phyloP scores from a whole-genome alignment of 306 rosid genomes.

The Prunus davidiana region DNA sequence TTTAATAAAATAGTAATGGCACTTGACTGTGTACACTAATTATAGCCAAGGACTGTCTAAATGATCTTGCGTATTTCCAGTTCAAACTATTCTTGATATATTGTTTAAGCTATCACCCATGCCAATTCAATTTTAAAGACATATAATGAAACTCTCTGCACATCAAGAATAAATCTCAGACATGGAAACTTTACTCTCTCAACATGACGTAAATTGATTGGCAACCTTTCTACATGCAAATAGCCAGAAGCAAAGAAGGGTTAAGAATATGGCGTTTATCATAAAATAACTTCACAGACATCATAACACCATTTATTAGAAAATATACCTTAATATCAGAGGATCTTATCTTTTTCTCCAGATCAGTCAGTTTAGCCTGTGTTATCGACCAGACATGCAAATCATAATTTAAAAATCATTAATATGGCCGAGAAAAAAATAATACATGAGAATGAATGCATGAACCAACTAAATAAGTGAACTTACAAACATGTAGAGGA shows the following conservation, averaged over 20 bases:
- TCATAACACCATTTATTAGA: neutral
- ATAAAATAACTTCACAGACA: neutral
- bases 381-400: constrained; percentile 10
- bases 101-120: neutral
- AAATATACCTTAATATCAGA: constrained; percentile 49
- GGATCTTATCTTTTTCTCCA: constrained; percentile 57
- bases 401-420: neutral
- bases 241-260: neutral
- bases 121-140: no score
- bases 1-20: neutral
- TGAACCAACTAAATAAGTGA: neutral
- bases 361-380: constrained; percentile 64
- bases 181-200: no score
- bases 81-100: neutral
- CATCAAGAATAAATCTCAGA: no score
- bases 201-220: neutral
- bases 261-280: neutral
- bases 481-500: neutral
- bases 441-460: neutral
- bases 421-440: neutral
- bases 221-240: neutral
- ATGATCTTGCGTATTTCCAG: neutral
- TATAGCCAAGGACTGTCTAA: neutral
- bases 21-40: neutral
- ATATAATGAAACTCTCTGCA: no score